Conservation (phyloP, 2,329 filamentous ascomycete species). For the Aspergillus sclerotialis region DNA sequence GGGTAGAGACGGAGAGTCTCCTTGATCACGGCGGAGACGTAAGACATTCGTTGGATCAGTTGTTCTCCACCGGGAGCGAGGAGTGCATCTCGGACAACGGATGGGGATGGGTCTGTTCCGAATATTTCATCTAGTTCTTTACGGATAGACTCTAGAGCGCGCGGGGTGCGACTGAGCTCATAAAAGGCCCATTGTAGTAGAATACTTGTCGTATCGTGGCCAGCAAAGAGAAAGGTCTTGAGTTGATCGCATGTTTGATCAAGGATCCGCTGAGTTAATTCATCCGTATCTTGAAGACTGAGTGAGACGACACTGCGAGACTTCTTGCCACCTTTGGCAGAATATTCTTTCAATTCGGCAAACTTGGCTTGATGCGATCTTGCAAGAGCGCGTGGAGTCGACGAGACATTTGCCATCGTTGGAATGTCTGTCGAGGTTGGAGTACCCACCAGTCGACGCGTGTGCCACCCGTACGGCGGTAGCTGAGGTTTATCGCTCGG, state of each 20-base stretch:
- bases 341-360: constrained; percentile 1
- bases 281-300: constrained; percentile 6
- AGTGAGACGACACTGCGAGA: constrained; percentile 10
- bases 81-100: constrained; percentile 16
- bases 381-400: constrained; percentile 4
- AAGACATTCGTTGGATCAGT: constrained; percentile 42
- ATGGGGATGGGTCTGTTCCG: constrained; percentile 33
- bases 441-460: background rate
- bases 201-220: constrained; percentile 16
- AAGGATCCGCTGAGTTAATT: constrained; percentile 1
- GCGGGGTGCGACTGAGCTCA: constrained; percentile 13
- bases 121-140: constrained; percentile 50
- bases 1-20: constrained; percentile 50
- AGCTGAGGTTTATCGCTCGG: constrained; percentile 11
- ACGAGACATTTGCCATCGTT: constrained; percentile 3
- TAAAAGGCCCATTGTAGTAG: constrained; percentile 15
- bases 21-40: constrained; percentile 48
- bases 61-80: constrained; percentile 27
- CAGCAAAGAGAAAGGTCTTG: constrained; percentile 23
- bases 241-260: constrained; percentile 16
- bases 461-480: background rate
- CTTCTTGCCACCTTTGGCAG: background rate
- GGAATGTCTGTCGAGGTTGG: background rate
- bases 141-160: constrained; percentile 29
- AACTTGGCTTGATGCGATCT: constrained; percentile 3